These are phyloP conservation scores for Pezicula rhizophila DNA, from an alignment of 2,329 filamentous ascomycete genomes.

Conservation along the genomic window DNA sequence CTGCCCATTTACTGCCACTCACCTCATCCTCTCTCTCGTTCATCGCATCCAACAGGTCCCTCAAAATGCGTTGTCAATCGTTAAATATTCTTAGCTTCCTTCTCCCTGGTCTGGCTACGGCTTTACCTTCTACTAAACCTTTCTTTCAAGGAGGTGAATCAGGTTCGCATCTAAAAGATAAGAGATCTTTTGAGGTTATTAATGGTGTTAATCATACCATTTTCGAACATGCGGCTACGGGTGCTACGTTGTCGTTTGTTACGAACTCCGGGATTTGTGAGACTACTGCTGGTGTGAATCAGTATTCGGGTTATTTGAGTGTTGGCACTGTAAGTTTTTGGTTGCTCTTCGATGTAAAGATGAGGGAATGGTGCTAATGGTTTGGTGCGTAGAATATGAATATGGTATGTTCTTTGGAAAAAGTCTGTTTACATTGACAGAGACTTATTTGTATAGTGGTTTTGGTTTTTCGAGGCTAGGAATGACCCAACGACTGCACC, in stretches of 20 bases:
- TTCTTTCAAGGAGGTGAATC: constrained; percentile 1
- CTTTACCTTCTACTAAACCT: constrained; percentile 9
- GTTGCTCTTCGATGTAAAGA: constrained; percentile 6
- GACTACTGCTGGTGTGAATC: constrained; percentile 42
- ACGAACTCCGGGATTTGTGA: constrained; percentile 46
- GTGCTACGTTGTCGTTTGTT: constrained; percentile 39
- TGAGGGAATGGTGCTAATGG: constrained; percentile 19
- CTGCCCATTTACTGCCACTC: neutral
- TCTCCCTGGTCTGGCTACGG: constrained; percentile 6
- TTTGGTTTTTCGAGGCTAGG: constrained; percentile 54
- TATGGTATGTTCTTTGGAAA: constrained; percentile 31
- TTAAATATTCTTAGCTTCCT: constrained; percentile 5
- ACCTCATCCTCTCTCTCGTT: neutral
- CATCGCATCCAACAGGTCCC: neutral
- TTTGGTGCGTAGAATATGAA: constrained; percentile 30
- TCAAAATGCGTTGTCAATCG: constrained; percentile 11
- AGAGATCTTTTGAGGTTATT: constrained; percentile 26
- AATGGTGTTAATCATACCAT: constrained; percentile 37
- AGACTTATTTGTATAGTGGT: constrained; percentile 10
- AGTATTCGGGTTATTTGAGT: constrained; percentile 44
- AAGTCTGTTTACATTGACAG: neutral
- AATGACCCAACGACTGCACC: constrained; percentile 40
- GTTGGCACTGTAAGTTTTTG: constrained; percentile 28
- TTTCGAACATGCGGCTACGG: constrained; percentile 42
- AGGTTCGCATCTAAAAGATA: constrained; percentile 17